Base-by-base conservation (phyloP, 2,329 filamentous ascomycete species). In the Paraconiothyrium brasiliense region DNA sequence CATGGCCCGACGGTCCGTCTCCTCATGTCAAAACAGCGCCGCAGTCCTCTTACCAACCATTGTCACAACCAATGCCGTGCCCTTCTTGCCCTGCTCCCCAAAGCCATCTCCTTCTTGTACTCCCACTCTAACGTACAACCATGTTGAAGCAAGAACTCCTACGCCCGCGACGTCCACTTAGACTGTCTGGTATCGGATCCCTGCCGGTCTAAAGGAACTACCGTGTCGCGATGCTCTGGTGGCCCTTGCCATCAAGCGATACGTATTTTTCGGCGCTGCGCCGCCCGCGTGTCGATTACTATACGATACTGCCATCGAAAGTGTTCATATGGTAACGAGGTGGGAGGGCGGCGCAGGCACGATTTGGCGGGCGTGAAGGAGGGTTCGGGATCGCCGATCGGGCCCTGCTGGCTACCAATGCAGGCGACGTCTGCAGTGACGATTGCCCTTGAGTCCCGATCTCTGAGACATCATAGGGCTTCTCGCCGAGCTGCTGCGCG, bases 141-240 rank as follows among this genome's bases (percentile, higher is more conserved):
- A 41, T 83, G 76, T 10, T 81, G 81, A 10, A 83, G 83, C 44
- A 76, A 73, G 65, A 89, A 84, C 8, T 65, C 69, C 35, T 81
- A 78, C 2, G 82, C 76, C 35, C 86, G 83, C 14, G 84, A 85
- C 3, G 81, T 76, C 54, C n/a, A n/a, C n/a, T n/a, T n/a, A n/a
- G n/a, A n/a, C n/a, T n/a, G n/a, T n/a, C n/a, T n/a, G n/a, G 75
- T 47, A 81, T 73, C 3, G 87, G 87, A 7, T 84, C 81, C 2
- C 81, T 80, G 44, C 80, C 1, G 86, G 86, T 0, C 87, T 87
- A 67, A 84, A 88, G 64, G 82, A 84, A n/a, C n/a, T n/a, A n/a
- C n/a, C n/a, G n/a, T n/a, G n/a, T n/a, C n/a, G n/a, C n/a, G n/a
- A n/a, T n/a, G 74, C 89, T 89, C 3, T 80, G 82, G 5, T 69